Base-by-base conservation (phyloP, 208 protist species). In the Acanthamoeba pearcei region DNA sequence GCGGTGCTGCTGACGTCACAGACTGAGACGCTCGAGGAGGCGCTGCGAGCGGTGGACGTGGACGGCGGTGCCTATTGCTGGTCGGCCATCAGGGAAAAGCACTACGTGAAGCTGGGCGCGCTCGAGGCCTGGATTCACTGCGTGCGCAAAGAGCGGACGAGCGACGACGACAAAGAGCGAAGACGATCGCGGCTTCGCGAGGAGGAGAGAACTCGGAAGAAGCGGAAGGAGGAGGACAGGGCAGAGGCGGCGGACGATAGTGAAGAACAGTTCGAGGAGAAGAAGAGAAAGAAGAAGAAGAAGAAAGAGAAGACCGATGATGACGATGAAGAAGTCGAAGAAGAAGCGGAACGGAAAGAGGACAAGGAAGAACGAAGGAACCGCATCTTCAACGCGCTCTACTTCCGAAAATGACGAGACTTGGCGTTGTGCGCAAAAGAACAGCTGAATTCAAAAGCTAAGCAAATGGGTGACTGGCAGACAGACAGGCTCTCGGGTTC, bases 31-130 rank as follows among this genome's bases (percentile, higher is more conserved):
- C 62, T 93, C 15, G 88, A 93, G 4, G 64, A 10, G 27, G 88
- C 53, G 24, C 70, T 93, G 17, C 51, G 24, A 5, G 24, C 12
- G 55, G 55, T 60, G 9, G 8, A 9, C 32, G 35, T 0, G 85
- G 42, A 17, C 42, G 66, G 29, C 29, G 66, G 66, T 24, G 32
- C 24, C 46, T 35, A 78, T 74, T 42, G 46, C 19, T 93, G 62
- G 88, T 49, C n/a, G 32, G 9, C 29, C 10, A 15, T 29, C 24
- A 15, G 49, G 64, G 70, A 76, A 3, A 93, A 57, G 51, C 88
- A 93, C 53, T 93, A 93, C 64, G 70, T 93, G 2, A 93, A 78
- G 42, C 88, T 93, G 27, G 88, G 88, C 27, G 88, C 38, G 66
- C 70, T 93, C 27, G 88, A 93, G 19, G 88, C 88, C 22, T 60